Evolutionary conservation across 164 flowering plant genomes (phyloP), one percentile per base, ranked within the genome.

Genomic region (Aristolochia fimbriata): DNA sequence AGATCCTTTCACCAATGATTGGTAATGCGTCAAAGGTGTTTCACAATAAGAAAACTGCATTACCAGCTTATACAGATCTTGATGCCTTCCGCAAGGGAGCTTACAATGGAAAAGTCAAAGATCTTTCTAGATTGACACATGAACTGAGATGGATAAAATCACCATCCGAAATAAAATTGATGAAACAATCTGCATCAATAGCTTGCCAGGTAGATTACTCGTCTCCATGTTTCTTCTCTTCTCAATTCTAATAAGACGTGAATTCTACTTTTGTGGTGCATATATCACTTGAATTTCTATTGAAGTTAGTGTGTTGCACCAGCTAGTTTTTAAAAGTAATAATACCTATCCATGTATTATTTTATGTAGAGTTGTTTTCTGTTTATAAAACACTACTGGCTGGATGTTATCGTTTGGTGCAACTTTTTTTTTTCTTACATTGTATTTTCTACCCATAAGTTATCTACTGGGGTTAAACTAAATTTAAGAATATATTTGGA

Each of bases 101-200:
- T 61, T 33, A 15, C 23, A 45, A 48, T 68, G 85, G 91, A 24
- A 79, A 74, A 74, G 87, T 86, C 48, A 75, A 78, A 73, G 83
- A 84, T 74, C 71, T 87, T 64, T 83, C 96, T 45, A 27, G 30
- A 22, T 73, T 68, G 60, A 93, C 86, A 21, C 83, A 90, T 71
- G 86, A 86, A 58, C 64, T 84, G 48, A 76, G 94, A 27, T 89
- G 87, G 90, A 65, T 73, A 70, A 93, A 90, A 67, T 93, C 98
- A 58, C 77, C 88, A 20, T 78, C 98, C 17, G 98, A 93, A 73
- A 67, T 86, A 51, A 81, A 77, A 57, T 73, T 93, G 70, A 87
- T 93, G 94, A 87, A 79, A 63, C 82, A 93, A 56, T 76, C 96
- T 69, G 88, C 92, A 55, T 82, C 97, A 62, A 83, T 84, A 79